Conservation (phyloP, 306 rosid species). For the Rosa chinensis region DNA sequence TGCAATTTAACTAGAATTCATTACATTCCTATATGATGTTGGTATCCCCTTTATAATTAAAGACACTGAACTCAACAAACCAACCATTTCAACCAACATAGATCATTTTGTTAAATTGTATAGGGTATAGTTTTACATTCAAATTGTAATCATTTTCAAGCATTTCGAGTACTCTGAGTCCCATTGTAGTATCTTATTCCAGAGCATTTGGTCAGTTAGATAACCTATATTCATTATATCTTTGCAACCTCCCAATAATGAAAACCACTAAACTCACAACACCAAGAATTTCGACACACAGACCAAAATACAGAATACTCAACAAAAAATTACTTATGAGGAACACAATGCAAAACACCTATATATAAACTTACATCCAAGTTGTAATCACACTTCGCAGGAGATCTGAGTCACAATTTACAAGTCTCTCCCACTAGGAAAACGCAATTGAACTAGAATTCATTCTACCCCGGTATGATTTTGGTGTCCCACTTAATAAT, state of each 20-base stretch:
- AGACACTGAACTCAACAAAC: neutral
- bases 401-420: neutral
- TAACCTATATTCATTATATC: neutral
- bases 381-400: neutral
- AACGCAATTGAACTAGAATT: neutral
- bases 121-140: neutral
- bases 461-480: neutral
- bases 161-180: neutral
- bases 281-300: neutral
- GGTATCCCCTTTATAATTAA: neutral
- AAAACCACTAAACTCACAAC: neutral
- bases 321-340: neutral
- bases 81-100: neutral
- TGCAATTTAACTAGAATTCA: neutral
- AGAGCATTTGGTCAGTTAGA: neutral
- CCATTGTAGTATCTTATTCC: neutral
- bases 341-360: neutral
- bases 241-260: neutral
- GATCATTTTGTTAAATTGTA: no score
- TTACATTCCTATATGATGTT: neutral
- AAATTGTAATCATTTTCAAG: neutral
- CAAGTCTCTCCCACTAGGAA: neutral
- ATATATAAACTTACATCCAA: neutral
- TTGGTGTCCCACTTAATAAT: neutral
- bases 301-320: neutral